Conservation (phyloP, 73 alveolate species). For the Tetrahymena elliotti region DNA sequence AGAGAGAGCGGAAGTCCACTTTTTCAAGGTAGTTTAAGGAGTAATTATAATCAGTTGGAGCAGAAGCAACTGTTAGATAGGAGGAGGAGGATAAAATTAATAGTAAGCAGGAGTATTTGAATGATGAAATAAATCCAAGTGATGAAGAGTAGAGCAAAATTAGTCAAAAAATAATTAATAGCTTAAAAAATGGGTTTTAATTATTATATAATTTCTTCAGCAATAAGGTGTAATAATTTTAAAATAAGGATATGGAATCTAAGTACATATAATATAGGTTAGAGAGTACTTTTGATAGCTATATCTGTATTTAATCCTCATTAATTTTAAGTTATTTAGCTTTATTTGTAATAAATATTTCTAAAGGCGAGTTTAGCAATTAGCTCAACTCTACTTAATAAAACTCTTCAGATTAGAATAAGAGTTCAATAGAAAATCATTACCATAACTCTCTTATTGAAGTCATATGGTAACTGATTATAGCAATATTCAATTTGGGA, state of each 20-base stretch:
- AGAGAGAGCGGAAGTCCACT: background rate
- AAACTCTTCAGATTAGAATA: background rate
- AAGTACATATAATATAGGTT: background rate
- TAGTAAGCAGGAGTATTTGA: background rate
- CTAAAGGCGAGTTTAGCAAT: background rate
- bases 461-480: background rate
- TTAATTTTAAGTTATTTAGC: background rate
- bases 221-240: background rate
- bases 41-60: background rate
- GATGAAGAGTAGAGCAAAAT: background rate
- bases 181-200: background rate
- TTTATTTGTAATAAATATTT: background rate
- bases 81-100: background rate
- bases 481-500: background rate
- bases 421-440: background rate
- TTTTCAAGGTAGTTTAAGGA: background rate
- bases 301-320: background rate
- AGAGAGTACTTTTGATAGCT: background rate
- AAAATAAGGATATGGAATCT: background rate
- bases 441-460: background rate
- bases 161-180: background rate
- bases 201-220: background rate
- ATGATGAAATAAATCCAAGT: background rate
- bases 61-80: background rate
- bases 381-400: background rate